phyloP scores from a whole-genome alignment of 345 rosid genomes.

The Geranium brycei region DNA sequence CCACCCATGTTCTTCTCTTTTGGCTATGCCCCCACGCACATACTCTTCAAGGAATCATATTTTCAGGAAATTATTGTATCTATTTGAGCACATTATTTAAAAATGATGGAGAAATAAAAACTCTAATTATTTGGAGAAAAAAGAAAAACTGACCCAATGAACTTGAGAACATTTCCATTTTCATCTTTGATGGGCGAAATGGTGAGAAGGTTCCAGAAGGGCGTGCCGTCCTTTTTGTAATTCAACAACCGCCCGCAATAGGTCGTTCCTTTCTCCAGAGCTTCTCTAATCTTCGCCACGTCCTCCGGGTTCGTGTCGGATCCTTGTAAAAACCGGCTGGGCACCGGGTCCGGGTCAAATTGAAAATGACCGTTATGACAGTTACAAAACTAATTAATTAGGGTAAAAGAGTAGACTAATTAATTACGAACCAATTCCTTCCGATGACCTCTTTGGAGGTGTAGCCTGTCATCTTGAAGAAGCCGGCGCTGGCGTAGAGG shows the following conservation, averaged over 20 bases:
- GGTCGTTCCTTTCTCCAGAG: conserved; percentile 40
- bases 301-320: conserved; percentile 78
- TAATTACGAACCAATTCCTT: conserved; percentile 58
- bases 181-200: conserved; percentile 90
- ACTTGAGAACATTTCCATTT: conserved; percentile 68
- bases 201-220: conserved; percentile 95
- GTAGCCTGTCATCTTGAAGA: conserved; percentile 94
- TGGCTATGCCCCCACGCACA: too few relatives aligned
- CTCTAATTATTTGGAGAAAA: conserved; percentile 6
- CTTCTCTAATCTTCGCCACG: conserved; percentile 64
- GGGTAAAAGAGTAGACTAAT: too few relatives aligned
- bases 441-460: conserved; percentile 86
- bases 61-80: too few relatives aligned
- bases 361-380: not conserved
- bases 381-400: not conserved
- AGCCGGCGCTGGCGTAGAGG: conserved; percentile 96
- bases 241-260: conserved; percentile 91
- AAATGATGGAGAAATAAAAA: too few relatives aligned
- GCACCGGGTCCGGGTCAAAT: not conserved
- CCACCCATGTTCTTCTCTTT: too few relatives aligned
- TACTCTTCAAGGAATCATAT: too few relatives aligned
- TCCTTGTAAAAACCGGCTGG: conserved; percentile 86
- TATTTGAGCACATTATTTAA: too few relatives aligned
- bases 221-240: conserved; percentile 85
- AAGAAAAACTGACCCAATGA: conserved; percentile 46